Evolutionary conservation across 148 eudicot species (phyloP).

Genomic region (Diospyros lotus): DNA sequence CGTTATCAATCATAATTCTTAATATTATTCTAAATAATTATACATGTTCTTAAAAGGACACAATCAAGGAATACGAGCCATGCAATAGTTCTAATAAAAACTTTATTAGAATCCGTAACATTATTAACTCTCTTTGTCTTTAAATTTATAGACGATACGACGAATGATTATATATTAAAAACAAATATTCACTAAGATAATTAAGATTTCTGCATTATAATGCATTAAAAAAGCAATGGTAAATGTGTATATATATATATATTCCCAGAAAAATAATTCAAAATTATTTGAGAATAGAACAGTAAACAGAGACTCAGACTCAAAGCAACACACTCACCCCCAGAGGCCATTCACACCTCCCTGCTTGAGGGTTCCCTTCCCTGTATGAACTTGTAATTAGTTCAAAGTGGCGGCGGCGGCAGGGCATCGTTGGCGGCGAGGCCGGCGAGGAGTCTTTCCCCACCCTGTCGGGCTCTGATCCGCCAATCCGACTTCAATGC

Average conservation of each 20-base stretch:
- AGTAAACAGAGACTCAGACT: conserved; percentile 17
- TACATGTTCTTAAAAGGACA: too few relatives aligned
- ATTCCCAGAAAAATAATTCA: conserved; percentile 23
- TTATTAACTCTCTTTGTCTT: too few relatives aligned
- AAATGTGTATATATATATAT: background rate
- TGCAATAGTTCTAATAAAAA: too few relatives aligned
- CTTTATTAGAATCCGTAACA: too few relatives aligned
- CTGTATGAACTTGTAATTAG: conserved; percentile 23
- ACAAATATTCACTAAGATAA: too few relatives aligned
- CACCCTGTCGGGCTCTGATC: conserved; percentile 75
- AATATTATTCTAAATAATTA: too few relatives aligned
- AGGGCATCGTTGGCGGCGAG: conserved; percentile 76
- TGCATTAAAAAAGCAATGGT: background rate
- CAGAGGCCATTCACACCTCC: conserved; percentile 11
- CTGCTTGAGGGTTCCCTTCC: background rate
- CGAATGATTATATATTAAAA: too few relatives aligned
- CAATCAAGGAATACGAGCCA: too few relatives aligned
- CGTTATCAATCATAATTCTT: too few relatives aligned
- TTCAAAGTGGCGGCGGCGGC: conserved; percentile 42
- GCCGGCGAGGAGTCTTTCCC: conserved; percentile 95
- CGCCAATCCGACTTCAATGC: conserved; percentile 44
- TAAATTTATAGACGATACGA: too few relatives aligned
- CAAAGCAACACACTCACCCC: conserved; percentile 31
- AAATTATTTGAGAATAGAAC: conserved; percentile 43
- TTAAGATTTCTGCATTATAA: background rate